These are phyloP conservation scores for Apiotrichum porosum DNA, from an alignment of 1,284 basidiomycete genomes.

Conservation along the genomic window DNA sequence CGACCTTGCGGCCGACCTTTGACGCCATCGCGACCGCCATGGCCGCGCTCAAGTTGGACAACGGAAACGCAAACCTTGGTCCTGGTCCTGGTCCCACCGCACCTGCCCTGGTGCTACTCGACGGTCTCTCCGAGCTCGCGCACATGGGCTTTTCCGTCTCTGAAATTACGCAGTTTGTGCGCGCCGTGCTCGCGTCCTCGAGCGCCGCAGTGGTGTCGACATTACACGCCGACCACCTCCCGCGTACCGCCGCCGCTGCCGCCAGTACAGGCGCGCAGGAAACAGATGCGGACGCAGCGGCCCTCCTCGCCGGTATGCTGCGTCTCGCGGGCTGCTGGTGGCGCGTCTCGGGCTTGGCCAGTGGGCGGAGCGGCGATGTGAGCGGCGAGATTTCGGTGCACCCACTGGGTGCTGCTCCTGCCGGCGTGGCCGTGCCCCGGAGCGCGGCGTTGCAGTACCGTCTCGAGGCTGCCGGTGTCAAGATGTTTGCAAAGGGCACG, in stretches of 20 bases:
- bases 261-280: neutral
- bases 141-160: constrained; percentile 28
- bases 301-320: constrained; percentile 29
- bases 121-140: constrained; percentile 37
- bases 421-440: neutral
- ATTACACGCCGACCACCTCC: constrained; percentile 35
- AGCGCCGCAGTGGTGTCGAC: constrained; percentile 27
- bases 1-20: constrained; percentile 27
- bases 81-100: neutral
- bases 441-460: constrained; percentile 43
- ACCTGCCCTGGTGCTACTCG: constrained; percentile 32
- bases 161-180: constrained; percentile 32
- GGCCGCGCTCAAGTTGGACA: neutral
- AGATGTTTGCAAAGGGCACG: constrained; percentile 48
- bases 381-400: constrained; percentile 34
- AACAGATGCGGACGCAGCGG: neutral
- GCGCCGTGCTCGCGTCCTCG: constrained; percentile 24
- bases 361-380: constrained; percentile 43
- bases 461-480: constrained; percentile 39
- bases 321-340: constrained; percentile 36
- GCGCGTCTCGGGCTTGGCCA: constrained; percentile 37
- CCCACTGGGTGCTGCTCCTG: neutral
- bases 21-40: constrained; percentile 8
- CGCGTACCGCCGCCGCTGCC: constrained; percentile 1
- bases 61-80: neutral